Evolutionary conservation across 1,284 basidiomycete genomes (phyloP), one percentile per base, ranked within the genome.

Genomic region (Grifola frondosa): DNA sequence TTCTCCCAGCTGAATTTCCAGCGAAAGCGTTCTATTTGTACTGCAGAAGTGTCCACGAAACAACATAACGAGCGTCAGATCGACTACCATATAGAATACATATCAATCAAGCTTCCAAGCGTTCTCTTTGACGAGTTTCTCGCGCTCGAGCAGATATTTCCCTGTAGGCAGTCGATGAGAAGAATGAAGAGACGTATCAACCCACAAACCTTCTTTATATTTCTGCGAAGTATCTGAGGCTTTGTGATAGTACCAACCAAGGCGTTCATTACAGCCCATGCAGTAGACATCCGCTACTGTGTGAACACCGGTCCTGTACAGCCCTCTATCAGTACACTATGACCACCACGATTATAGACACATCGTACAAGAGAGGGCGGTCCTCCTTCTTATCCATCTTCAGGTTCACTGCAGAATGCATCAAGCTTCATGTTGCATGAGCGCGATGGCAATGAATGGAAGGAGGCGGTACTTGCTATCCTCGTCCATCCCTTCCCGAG

Each of bases 221-320:
- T 86, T 89, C 77, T 94, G 91, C 6, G 79, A 75, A 22, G 71
- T 68, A 54, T 93, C 88, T 2, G 81, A 77, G 6, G 91, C 89
- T 56, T 84, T 87, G 59, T 89, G 77, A 54, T 94, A 93, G 57
- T 74, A 89, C 90, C 90, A 93, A 0, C 91, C 91, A 4, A 93
- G 53, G 17, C 84, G 77, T 13, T 84, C 83, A 45, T 82, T 81
- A 63, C 90, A 93, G 1, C 86, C 88, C 26, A 84, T 49, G 59
- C 90, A 92, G 58, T 75, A 85, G 1, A 85, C 77, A 57, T 92
- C 90, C 11, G 85, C 84, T 7, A 91, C 90, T 0, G 85, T 87
- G 55, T 93, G 90, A 8, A 88, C 75, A 3, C 90, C 90, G 1
- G 90, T 93, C 37, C 86, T 89, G 48, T 6, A 25, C 13, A 37